Evolutionary conservation across 2,329 filamentous ascomycete species (phyloP).

Genomic region (Plenodomus lindquistii): DNA sequence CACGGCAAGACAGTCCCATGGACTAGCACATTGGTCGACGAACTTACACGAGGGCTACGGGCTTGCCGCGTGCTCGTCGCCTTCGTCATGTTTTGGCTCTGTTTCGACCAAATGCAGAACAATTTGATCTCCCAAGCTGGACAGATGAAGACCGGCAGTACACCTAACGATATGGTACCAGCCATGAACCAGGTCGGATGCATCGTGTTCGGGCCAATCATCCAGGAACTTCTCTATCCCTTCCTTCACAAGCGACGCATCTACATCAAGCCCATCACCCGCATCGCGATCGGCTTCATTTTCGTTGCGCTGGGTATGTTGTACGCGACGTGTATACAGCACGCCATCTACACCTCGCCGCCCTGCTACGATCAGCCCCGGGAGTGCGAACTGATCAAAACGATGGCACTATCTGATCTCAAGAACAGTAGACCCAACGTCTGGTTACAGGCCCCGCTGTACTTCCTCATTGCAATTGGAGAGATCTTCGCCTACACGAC

Average conservation of each 20-base stretch:
- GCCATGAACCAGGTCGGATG: slow-evolving; percentile 38
- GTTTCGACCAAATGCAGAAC: slow-evolving; percentile 47
- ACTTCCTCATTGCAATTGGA: slow-evolving; percentile 45
- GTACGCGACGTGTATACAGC: slow-evolving; percentile 36
- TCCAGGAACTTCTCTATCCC: slow-evolving; percentile 35
- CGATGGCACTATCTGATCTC: slow-evolving; percentile 2
- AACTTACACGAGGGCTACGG: slow-evolving; percentile 33
- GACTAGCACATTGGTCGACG: slow-evolving; percentile 29
- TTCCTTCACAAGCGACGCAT: slow-evolving; percentile 32
- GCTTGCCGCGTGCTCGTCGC: slow-evolving; percentile 42
- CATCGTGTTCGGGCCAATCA: slow-evolving; percentile 38
- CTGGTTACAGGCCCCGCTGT: slow-evolving; percentile 48
- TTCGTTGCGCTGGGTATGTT: slow-evolving; percentile 35
- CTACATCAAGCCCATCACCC: slow-evolving; percentile 31
- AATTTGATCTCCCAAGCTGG: slow-evolving; percentile 45
- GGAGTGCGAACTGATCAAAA: slow-evolving; percentile 23
- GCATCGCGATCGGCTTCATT: slow-evolving; percentile 38
- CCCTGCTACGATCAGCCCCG: slow-evolving; percentile 44
- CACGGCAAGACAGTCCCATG: slow-evolving; percentile 27
- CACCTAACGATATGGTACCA: slow-evolving; percentile 44
- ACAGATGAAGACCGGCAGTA: slow-evolving; percentile 36
- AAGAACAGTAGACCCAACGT: slow-evolving; percentile 43
- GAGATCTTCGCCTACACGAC: slow-evolving; percentile 52
- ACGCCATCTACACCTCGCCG: slow-evolving; percentile 34
- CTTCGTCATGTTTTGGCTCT: slow-evolving; percentile 42